Conservation (phyloP, 495 filamentous ascomycete genomes). For the Penicillium ochrochloron region DNA sequence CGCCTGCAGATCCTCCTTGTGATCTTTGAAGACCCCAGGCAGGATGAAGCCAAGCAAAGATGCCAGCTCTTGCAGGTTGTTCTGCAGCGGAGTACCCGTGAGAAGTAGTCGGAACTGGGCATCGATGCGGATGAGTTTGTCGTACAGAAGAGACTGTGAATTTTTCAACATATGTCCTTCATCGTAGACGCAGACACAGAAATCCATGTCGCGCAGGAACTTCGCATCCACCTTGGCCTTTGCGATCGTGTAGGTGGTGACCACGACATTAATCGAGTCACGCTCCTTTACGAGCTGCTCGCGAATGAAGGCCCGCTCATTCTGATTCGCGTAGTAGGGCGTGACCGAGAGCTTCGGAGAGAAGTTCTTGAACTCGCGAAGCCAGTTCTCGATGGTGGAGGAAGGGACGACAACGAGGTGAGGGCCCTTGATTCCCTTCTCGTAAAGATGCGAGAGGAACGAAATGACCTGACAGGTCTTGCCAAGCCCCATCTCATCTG, state of each 20-base stretch:
- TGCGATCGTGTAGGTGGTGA: slow-evolving; percentile 87
- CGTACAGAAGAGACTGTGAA: slow-evolving; percentile 76
- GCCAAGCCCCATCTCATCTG: slow-evolving; percentile 97
- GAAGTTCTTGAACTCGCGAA: slow-evolving; percentile 86
- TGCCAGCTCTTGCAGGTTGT: slow-evolving; percentile 90
- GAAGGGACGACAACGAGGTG: slow-evolving; percentile 90
- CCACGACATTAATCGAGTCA: slow-evolving; percentile 75
- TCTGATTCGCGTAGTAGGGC: slow-evolving; percentile 77
- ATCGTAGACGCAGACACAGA: slow-evolving; percentile 80
- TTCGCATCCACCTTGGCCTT: slow-evolving; percentile 66
- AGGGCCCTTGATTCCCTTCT: slow-evolving; percentile 69
- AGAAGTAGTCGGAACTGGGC: slow-evolving; percentile 81
- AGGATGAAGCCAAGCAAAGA: slow-evolving; percentile 91
- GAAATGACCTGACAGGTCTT: slow-evolving; percentile 98
- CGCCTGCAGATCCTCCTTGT: slow-evolving; percentile 72
- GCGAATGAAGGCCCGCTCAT: slow-evolving; percentile 67
- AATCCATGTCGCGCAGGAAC: slow-evolving; percentile 67
- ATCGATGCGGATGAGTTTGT: slow-evolving; percentile 75
- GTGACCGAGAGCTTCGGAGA: slow-evolving; percentile 75
- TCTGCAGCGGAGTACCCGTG: slow-evolving; percentile 93
- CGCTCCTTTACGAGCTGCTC: slow-evolving; percentile 64
- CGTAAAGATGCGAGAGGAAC: slow-evolving; percentile 81
- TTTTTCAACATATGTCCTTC: slow-evolving; percentile 95
- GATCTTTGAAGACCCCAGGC: slow-evolving; percentile 75
- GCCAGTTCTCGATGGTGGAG: slow-evolving; percentile 94